Percentiles rank a stretch among this genome's conserved stretches.
Evolutionary conservation across 805 yeast species (phyloP).

Genomic region (Saturnispora galanensis): DNA sequence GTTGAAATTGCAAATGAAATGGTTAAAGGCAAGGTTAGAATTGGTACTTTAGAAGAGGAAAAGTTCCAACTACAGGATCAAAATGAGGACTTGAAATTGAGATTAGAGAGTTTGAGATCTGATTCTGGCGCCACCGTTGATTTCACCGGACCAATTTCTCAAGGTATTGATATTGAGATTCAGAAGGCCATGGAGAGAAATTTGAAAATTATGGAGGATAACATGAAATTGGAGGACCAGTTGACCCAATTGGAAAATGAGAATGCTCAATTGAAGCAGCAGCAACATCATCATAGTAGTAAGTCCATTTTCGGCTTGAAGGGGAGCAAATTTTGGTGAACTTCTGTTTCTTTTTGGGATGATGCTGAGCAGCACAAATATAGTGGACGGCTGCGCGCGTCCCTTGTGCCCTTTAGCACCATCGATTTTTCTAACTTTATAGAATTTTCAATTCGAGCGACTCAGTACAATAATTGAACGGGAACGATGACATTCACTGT

Average conservation of each 20-base stretch:
- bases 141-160: conserved; percentile 24
- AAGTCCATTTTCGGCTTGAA: conserved; percentile 9
- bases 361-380: no score
- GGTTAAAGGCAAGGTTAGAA: conserved; percentile 65
- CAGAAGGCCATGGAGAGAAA: conserved; percentile 53
- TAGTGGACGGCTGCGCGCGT: no score
- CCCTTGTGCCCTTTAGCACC: no score
- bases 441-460: no score
- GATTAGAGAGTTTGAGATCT: conserved; percentile 28
- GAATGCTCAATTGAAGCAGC: conserved; percentile 25
- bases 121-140: conserved; percentile 17
- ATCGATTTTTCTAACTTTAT: no score
- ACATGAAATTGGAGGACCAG: conserved; percentile 46
- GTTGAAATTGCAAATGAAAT: conserved; percentile 78
- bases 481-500: conserved; percentile 19
- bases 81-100: conserved; percentile 37
- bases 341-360: not conserved
- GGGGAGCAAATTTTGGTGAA: conserved; percentile 12
- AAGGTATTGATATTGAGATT: conserved; percentile 38
- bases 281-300: conserved; percentile 15
- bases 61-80: conserved; percentile 47
- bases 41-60: conserved; percentile 70
- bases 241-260: conserved; percentile 32
- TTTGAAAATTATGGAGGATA: conserved; percentile 55
- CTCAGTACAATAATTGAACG: not conserved